Conservation (phyloP, 140 eudicot genomes). For the Erigeron philadelphicus region DNA sequence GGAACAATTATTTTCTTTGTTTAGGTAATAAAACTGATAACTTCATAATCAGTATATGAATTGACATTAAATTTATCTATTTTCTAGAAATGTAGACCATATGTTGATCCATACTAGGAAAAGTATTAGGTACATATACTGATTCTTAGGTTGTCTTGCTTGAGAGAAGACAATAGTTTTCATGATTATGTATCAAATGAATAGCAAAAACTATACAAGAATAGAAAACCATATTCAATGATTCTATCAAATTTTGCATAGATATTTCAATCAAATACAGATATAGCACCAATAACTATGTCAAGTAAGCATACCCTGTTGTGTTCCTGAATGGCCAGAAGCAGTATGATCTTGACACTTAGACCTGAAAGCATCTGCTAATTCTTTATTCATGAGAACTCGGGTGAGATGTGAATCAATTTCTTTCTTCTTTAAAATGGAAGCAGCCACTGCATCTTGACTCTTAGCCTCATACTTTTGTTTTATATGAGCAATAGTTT, state of each 20-base stretch:
- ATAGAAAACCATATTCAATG: not conserved
- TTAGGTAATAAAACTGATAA: too few relatives aligned
- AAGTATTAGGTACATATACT: too few relatives aligned
- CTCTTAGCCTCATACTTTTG: slow-evolving; percentile 36
- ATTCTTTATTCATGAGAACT: slow-evolving; percentile 35
- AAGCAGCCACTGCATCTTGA: slow-evolving; percentile 38
- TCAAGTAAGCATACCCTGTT: slow-evolving; percentile 34
- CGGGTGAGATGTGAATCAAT: slow-evolving; percentile 32
- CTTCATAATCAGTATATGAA: too few relatives aligned
- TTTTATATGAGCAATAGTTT: slow-evolving; percentile 35
- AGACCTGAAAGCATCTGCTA: slow-evolving; percentile 50
- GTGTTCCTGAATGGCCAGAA: slow-evolving; percentile 30
- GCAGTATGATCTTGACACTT: slow-evolving; percentile 48
- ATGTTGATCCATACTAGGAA: too few relatives aligned
- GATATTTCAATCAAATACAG: not conserved
- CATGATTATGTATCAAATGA: too few relatives aligned
- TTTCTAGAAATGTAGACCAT: too few relatives aligned
- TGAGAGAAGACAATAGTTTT: too few relatives aligned
- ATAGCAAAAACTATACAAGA: not conserved
- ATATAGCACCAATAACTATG: not conserved
- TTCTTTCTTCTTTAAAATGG: slow-evolving; percentile 33
- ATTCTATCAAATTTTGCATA: not conserved
- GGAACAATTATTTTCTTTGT: too few relatives aligned
- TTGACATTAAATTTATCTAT: too few relatives aligned
- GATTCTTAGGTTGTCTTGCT: too few relatives aligned